phyloP scores from a whole-genome alignment of 352 stramenopile species.

The Globisporangium rhizosaccharum region DNA sequence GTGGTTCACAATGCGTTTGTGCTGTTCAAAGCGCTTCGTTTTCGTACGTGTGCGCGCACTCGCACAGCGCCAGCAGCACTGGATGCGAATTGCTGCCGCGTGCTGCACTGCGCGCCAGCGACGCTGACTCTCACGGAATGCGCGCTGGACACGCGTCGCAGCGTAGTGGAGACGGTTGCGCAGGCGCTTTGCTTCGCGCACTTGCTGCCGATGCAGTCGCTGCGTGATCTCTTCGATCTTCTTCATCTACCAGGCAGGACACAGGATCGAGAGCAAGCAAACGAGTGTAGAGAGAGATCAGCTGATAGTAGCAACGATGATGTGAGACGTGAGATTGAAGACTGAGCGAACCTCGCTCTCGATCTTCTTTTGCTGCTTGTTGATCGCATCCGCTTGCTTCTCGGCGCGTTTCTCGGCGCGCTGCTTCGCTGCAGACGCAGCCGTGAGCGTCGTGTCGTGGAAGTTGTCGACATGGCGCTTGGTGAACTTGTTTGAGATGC shows the following conservation, averaged over 20 bases:
- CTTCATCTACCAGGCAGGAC: conserved; percentile 41
- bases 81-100: conserved; percentile 34
- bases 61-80: conserved; percentile 34
- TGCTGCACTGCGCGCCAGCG: conserved; percentile 13
- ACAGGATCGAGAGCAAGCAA: background rate
- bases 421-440: conserved; percentile 58
- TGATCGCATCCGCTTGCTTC: conserved; percentile 57
- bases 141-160: conserved; percentile 42
- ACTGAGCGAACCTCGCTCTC: conserved; percentile 42
- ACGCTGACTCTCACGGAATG: conserved; percentile 24
- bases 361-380: conserved; percentile 80
- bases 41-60: conserved; percentile 17
- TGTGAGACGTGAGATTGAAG: too few relatives aligned
- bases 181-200: conserved; percentile 60
- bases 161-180: conserved; percentile 44
- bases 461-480: conserved; percentile 67
- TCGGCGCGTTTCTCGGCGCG: conserved; percentile 61
- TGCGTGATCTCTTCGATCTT: conserved; percentile 71
- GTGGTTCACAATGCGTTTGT: conserved; percentile 13
- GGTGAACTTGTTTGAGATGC: conserved; percentile 81
- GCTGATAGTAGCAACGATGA: background rate
- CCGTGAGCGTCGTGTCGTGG: conserved; percentile 66
- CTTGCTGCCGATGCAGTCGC: conserved; percentile 58
- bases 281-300: background rate
- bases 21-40: conserved; percentile 14